Evolutionary conservation across 2,329 filamentous ascomycete genomes (phyloP), one percentile per base, ranked within the genome.

Genomic region (Talaromyces islandicus): DNA sequence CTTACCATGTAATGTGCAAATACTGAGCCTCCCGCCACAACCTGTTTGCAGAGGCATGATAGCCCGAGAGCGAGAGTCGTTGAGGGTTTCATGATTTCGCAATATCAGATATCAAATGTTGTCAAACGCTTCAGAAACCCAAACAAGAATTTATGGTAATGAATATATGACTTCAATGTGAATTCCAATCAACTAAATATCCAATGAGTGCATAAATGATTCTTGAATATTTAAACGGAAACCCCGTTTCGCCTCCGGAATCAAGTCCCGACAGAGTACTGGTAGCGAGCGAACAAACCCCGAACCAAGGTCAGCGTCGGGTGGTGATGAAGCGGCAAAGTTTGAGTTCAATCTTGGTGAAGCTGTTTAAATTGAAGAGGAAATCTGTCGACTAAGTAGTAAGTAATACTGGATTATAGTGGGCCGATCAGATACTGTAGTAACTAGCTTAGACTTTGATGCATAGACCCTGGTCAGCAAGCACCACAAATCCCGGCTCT

Each of bases 1-100:
- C 17, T 14, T 59, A 63, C 61, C 61, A 61, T 59, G 29, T 63
- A 61, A 51, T 63, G 61, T 9, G 61, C 61, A 41, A 63, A 63
- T 3, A 63, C 61, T 11, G 55, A 41, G 11, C 38, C 54, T 14
- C 38, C 54, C 5, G 60, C 60, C 12, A 54, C 32, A 11, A 29
- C 58, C 43, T 62, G 54, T 7, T 19, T 52, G 48, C 48, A 52
- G 25, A 52, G 48, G 27, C 27, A 52, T 29, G 48, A 25, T 29
- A 52, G 27, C 24, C 48, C 48, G 17, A 52, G 48, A 25, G 11
- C 14, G 14, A 52, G 14, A 29, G 25, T 29, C 7, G 24, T 10
- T 3, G 43, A 24, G n/a, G 21, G 43, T 52, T 29, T 52, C 48
- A 52, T 52, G 48, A 27, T 52, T 19, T 52, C 43, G n/a, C 19